Conservation (phyloP, 768 basidiomycete genomes). For the Gymnopilus junonius region DNA sequence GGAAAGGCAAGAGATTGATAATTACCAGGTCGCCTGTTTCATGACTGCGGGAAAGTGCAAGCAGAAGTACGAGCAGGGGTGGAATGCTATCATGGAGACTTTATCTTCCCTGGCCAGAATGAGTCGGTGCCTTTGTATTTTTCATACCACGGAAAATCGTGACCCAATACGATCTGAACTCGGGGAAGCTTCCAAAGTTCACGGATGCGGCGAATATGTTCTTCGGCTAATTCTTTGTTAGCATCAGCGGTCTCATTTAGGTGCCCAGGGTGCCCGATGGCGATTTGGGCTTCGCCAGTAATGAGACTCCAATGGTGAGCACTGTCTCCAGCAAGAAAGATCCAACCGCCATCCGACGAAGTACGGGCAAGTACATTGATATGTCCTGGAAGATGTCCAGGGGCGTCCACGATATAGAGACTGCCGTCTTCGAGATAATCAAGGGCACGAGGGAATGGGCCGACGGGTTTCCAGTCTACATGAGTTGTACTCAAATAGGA, state of each 20-base stretch:
- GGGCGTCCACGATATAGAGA: constrained; percentile 59
- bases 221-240: constrained; percentile 45
- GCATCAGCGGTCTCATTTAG: constrained; percentile 43
- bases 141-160: constrained; percentile 57
- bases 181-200: constrained; percentile 40
- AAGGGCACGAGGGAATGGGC: constrained; percentile 53
- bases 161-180: constrained; percentile 54
- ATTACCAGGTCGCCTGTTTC: too few species aligned
- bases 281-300: constrained; percentile 46
- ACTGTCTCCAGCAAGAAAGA: constrained; percentile 58
- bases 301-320: constrained; percentile 59
- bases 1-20: too few species aligned
- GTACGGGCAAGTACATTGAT: constrained; percentile 59
- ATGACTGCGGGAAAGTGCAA: too few species aligned
- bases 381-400: constrained; percentile 62
- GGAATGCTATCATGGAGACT: too few species aligned
- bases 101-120: too few species aligned
- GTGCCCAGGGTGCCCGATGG: constrained; percentile 32
- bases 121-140: constrained; percentile 50
- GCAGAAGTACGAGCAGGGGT: too few species aligned
- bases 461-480: constrained; percentile 47
- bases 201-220: constrained; percentile 44
- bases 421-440: constrained; percentile 65
- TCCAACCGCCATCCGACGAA: constrained; percentile 55
- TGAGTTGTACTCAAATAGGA: too few species aligned